Conservation (phyloP, 768 basidiomycete genomes). For the Suillus weaverae region DNA sequence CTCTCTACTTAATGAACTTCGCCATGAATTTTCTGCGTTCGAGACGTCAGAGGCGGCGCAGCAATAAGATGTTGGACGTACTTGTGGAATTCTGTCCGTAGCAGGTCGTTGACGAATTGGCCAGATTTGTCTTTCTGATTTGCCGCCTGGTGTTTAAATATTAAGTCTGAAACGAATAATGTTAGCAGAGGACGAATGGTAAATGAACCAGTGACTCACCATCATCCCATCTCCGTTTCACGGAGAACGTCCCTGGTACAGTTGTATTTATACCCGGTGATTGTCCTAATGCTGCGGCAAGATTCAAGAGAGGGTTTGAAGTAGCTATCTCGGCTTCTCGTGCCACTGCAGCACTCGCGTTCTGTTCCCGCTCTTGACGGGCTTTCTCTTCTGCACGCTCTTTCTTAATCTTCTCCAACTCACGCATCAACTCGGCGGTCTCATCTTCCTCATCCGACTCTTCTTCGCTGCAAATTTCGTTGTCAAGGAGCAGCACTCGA, state of each 20-base stretch:
- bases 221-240: slow-evolving; percentile 95
- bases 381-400: slow-evolving; percentile 94
- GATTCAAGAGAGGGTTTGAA: slow-evolving; percentile 85
- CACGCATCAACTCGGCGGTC: slow-evolving; percentile 89
- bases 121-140: slow-evolving; percentile 60
- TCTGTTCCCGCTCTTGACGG: slow-evolving; percentile 74
- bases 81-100: slow-evolving; percentile 94
- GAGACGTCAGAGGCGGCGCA: slow-evolving; percentile 8
- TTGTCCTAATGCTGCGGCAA: slow-evolving; percentile 87
- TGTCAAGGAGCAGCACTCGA: slow-evolving; percentile 1
- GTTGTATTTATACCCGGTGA: slow-evolving; percentile 71
- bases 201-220: slow-evolving; percentile 46
- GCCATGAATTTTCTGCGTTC: slow-evolving; percentile 81
- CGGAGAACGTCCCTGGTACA: slow-evolving; percentile 81
- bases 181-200: slow-evolving; percentile 2
- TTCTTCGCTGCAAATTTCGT: slow-evolving; percentile 42
- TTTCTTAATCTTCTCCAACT: slow-evolving; percentile 97
- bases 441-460: slow-evolving; percentile 80
- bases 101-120: slow-evolving; percentile 92
- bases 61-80: slow-evolving; percentile 39
- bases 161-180: slow-evolving; percentile 61
- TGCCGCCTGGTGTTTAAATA: slow-evolving; percentile 98
- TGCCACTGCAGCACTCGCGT: slow-evolving; percentile 54
- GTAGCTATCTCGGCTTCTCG: slow-evolving; percentile 85
- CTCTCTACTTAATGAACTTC: slow-evolving; percentile 71